A percentile compares a stretch with the other conserved stretches of the same genome.
phyloP scores from a whole-genome alignment of 495 filamentous ascomycete species.

The Podospora pseudoanserina region DNA sequence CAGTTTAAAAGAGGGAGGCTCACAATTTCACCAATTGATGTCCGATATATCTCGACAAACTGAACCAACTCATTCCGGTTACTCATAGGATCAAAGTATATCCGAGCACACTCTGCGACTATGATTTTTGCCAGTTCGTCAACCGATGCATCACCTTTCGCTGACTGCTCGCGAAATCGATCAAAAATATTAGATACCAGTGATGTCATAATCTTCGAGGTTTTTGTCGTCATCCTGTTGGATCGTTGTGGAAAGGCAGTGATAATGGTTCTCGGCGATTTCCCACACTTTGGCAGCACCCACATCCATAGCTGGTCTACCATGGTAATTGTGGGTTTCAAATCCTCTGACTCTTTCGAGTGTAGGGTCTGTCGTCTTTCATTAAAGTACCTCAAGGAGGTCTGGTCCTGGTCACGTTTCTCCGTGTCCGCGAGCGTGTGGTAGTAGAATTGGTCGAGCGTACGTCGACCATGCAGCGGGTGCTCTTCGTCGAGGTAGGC shows the following conservation, averaged over 20 bases:
- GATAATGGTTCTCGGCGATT: not conserved
- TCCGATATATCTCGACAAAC: not conserved
- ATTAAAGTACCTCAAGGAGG: constrained; percentile 11
- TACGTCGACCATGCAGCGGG: constrained; percentile 18
- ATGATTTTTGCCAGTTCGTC: not conserved
- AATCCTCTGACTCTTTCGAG: not conserved
- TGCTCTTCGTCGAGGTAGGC: not conserved
- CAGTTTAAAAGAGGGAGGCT: not conserved
- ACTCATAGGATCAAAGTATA: not conserved
- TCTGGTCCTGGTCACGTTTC: constrained; percentile 20
- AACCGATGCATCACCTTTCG: not conserved
- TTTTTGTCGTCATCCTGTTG: not conserved
- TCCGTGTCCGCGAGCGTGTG: constrained; percentile 23
- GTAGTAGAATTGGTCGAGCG: constrained; percentile 22
- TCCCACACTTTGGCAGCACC: constrained; percentile 6
- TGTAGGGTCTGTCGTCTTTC: not conserved
- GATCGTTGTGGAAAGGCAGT: not conserved
- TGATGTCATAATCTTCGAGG: not conserved
- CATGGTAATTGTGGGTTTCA: constrained; percentile 17
- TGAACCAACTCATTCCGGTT: not conserved
- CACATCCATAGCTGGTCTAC: constrained; percentile 27
- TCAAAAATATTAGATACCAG: not conserved
- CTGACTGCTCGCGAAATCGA: not conserved
- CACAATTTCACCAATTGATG: not conserved
- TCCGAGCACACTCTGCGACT: not conserved